phyloP scores from a whole-genome alignment of 371 early-diverging fungal genomes.

The Actinomortierella wolfii region DNA sequence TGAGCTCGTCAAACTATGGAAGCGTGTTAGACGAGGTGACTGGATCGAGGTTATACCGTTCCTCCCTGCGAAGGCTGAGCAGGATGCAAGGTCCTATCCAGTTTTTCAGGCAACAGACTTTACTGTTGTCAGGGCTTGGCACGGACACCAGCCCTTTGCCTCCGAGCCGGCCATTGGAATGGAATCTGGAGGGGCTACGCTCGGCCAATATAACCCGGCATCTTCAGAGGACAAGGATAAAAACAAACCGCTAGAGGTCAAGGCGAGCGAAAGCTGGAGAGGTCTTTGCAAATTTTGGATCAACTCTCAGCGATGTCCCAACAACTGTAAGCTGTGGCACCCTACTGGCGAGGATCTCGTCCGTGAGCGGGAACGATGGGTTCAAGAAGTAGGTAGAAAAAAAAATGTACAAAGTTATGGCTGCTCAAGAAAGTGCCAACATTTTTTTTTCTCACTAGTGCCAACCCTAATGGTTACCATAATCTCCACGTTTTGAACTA shows the following conservation, averaged over 20 bases:
- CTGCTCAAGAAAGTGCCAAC: slow-evolving; percentile 11
- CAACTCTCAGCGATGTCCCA: slow-evolving; percentile 28
- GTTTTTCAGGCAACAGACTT: slow-evolving; percentile 56
- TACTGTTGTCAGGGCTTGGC: slow-evolving; percentile 44
- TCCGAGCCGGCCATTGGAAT: slow-evolving; percentile 52
- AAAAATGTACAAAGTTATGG: neutral
- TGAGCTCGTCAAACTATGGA: slow-evolving; percentile 46
- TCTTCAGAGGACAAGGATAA: no score
- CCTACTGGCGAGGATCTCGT: slow-evolving; percentile 22
- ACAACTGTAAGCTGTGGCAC: slow-evolving; percentile 21
- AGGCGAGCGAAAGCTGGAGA: slow-evolving; percentile 10
- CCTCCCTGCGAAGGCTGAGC: slow-evolving; percentile 45
- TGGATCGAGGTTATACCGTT: slow-evolving; percentile 42
- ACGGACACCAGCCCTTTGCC: slow-evolving; percentile 37
- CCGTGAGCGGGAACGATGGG: slow-evolving; percentile 40
- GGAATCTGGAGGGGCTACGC: neutral
- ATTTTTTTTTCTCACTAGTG: slow-evolving; percentile 3
- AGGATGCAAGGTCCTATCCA: slow-evolving; percentile 23
- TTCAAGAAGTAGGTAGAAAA: slow-evolving; percentile 44
- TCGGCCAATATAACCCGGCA: neutral
- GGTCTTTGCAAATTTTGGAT: slow-evolving; percentile 46
- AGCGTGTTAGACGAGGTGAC: slow-evolving; percentile 47
- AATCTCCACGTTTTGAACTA: neutral
- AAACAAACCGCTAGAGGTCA: no score
- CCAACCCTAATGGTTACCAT: slow-evolving; percentile 49